Evolutionary conservation across 768 basidiomycete genomes (phyloP).

Genomic region (Trichaptum fuscoviolaceum): DNA sequence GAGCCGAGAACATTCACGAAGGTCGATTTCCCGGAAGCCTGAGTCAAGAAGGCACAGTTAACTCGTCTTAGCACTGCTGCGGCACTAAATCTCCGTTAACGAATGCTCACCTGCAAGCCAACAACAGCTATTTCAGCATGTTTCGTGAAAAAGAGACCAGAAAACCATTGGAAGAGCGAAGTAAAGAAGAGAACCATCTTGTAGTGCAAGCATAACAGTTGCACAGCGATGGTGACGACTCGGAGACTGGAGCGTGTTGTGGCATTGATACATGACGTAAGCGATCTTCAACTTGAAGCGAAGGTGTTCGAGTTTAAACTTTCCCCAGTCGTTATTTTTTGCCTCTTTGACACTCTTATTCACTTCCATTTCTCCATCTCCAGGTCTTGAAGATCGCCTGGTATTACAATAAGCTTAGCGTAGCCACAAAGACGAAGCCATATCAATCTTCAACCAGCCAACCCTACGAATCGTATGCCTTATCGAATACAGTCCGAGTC

Average conservation of each 20-base stretch:
- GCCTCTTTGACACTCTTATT: not conserved
- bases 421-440: not conserved
- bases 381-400: not conserved
- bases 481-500: not conserved
- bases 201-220: slow-evolving; percentile 24
- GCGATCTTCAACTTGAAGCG: not conserved
- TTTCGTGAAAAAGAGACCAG: slow-evolving; percentile 78
- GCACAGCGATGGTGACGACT: not conserved
- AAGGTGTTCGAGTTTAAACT: not conserved
- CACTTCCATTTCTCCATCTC: not conserved
- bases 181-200: slow-evolving; percentile 44
- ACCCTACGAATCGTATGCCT: not conserved
- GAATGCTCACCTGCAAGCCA: slow-evolving; percentile 63
- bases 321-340: not conserved
- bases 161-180: slow-evolving; percentile 54
- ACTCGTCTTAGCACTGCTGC: slow-evolving; percentile 7
- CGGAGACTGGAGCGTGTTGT: not conserved
- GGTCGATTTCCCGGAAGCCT: slow-evolving; percentile 95
- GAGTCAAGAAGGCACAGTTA: slow-evolving; percentile 5
- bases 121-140: slow-evolving; percentile 88
- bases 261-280: not conserved
- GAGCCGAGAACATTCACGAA: slow-evolving; percentile 89
- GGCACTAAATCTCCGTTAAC: slow-evolving; percentile 4
- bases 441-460: no score
- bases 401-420: not conserved